Evolutionary conservation across 2,329 filamentous ascomycete genomes (phyloP).

Genomic region (Beauveria pseudobassiana): DNA sequence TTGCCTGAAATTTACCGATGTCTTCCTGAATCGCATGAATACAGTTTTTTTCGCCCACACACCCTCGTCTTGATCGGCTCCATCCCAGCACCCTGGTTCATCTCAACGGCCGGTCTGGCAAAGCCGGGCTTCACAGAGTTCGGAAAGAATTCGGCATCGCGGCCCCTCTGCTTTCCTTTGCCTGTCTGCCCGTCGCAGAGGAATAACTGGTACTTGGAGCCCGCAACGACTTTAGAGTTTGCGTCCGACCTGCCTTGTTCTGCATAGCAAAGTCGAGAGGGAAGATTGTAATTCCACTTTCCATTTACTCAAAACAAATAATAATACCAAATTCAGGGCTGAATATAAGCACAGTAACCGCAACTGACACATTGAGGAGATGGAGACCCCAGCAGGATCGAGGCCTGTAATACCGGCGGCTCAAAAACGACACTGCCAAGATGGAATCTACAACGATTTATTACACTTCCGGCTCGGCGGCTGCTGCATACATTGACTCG

Average conservation of each 20-base stretch:
- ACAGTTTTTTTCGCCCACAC: not conserved
- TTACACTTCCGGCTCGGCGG: not conserved
- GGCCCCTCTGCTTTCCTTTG: not conserved
- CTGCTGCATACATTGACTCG: not conserved
- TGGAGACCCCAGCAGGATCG: not conserved
- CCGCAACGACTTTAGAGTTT: not conserved
- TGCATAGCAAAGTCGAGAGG: not conserved
- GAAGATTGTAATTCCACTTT: too few relatives aligned
- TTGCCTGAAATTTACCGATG: not conserved
- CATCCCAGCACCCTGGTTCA: conserved; percentile 1
- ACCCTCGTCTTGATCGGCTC: not conserved
- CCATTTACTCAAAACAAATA: not conserved
- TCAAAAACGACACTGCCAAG: not conserved
- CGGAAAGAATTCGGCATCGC: not conserved
- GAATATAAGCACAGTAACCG: too few relatives aligned
- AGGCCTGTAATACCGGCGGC: not conserved
- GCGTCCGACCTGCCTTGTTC: not conserved
- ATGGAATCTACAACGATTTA: not conserved
- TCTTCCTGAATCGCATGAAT: not conserved
- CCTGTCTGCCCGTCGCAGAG: not conserved
- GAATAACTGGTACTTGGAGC: not conserved
- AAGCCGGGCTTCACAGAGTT: not conserved
- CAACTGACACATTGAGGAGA: not conserved
- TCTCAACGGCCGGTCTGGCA: not conserved
- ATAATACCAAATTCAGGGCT: too few relatives aligned